phyloP scores from a whole-genome alignment of 257 asterid genomes.

The Nicotiana noctiflora region DNA sequence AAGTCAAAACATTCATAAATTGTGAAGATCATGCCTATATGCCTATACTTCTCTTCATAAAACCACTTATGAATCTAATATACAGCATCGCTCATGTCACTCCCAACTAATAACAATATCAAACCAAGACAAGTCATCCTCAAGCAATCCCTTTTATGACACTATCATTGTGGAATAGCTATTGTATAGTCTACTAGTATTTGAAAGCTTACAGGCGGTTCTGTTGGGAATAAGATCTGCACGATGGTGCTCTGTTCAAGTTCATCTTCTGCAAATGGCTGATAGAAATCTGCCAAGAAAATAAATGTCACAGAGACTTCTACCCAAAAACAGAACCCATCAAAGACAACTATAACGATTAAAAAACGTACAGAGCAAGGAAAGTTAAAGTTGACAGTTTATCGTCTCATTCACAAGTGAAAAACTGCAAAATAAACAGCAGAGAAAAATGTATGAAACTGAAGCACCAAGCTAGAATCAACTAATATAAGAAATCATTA shows the following conservation, averaged over 20 bases:
- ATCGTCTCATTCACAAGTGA: not conserved
- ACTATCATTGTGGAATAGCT: not conserved
- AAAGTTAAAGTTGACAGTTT: not conserved
- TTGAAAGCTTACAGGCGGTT: conserved; percentile 61
- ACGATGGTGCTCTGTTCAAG: conserved; percentile 66
- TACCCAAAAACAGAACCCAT: not conserved
- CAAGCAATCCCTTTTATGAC: not conserved
- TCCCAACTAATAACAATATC: not conserved
- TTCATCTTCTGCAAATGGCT: conserved; percentile 77
- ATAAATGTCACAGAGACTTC: not conserved
- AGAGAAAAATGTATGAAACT: not conserved
- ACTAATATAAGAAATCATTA: not conserved
- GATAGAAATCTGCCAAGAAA: conserved; percentile 62
- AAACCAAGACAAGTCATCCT: not conserved
- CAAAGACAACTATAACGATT: not conserved
- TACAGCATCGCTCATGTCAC: not conserved
- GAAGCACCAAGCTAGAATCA: not conserved
- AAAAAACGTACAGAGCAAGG: not conserved
- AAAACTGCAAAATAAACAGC: not conserved
- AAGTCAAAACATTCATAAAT: not conserved
- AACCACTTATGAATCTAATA: not conserved
- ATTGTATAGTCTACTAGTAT: not conserved
- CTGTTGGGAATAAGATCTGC: conserved; percentile 52
- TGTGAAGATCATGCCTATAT: not conserved
- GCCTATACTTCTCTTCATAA: not conserved